Base-by-base conservation (phyloP, 2,329 filamentous ascomycete genomes). In the Talaromyces piceae region DNA sequence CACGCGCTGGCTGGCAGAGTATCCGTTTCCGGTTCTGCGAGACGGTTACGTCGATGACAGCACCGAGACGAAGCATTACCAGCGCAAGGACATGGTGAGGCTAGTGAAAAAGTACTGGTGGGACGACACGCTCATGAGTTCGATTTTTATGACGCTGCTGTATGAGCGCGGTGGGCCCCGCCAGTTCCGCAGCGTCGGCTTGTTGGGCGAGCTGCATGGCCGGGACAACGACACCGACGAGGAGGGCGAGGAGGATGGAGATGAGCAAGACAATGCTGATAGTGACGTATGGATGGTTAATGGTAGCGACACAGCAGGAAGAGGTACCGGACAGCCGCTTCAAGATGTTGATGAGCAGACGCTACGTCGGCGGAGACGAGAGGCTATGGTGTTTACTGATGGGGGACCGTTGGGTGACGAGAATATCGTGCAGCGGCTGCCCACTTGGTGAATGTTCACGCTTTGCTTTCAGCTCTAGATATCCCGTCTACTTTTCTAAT, bases 301-400 rank as follows among this genome's bases (percentile, higher is more conserved):
- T 79, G 63, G 75, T 65, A 64, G 78, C 64, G 61, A 79, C 67
- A 63, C 79, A 65, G 57, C 74, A 73, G 62, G 71, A 71, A 31
- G 71, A 62, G 56, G 57, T 12, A 58, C n/a, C n/a, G n/a, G n/a
- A n/a, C n/a, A n/a, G n/a, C n/a, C n/a, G n/a, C n/a, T n/a, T n/a
- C n/a, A n/a, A 22, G 64, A 67, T 49, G 63, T 60, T 4, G 67
- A 68, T 55, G 87, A 91, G 65, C 83, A 87, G 61, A 80, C 85
- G 49, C 74, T 91, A 54, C 76, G 89, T 54, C 79, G 90, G 57
- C 79, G 88, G 46, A 80, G 91, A 62, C 79, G 90, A 58, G 89
- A 95, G 71, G 90, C 89, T 4, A 91, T 96, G 80, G 90, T 96
- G 18, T 74, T 95, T 51, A 91, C 90, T 61, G 89, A 95, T n/a